Conservation (phyloP, 495 filamentous ascomycete species). For the Neurospora sp. region DNA sequence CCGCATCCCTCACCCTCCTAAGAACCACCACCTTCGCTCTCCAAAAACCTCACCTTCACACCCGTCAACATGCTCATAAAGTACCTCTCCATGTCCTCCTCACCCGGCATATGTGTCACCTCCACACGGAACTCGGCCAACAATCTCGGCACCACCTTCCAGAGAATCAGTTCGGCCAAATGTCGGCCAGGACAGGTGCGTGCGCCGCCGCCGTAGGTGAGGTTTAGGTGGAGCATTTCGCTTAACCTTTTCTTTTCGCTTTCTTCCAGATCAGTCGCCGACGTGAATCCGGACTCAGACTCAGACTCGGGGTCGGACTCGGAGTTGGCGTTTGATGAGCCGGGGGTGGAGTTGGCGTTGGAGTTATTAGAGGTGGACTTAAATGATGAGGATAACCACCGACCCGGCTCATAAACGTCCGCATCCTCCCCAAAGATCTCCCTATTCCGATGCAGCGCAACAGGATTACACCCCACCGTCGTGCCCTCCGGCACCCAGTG, state of each 20-base stretch:
- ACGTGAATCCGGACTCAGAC: not conserved
- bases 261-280: not conserved
- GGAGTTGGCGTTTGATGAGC: not conserved
- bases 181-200: conserved; percentile 61
- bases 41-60: conserved; percentile 18
- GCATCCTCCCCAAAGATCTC: conserved; percentile 46
- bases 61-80: conserved; percentile 34
- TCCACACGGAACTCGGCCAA: conserved; percentile 46
- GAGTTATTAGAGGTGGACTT: too few relatives aligned
- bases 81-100: conserved; percentile 18
- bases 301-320: not conserved
- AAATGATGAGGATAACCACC: conserved; percentile 35
- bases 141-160: conserved; percentile 54
- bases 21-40: not conserved
- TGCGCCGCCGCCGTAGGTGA: conserved; percentile 55
- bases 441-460: conserved; percentile 45
- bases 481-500: conserved; percentile 41
- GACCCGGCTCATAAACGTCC: conserved; percentile 41
- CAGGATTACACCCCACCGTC: conserved; percentile 50
- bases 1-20: not conserved
- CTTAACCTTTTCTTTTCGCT: conserved; percentile 32
- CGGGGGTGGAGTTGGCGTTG: not conserved
- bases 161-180: conserved; percentile 52
- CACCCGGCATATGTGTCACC: conserved; percentile 14
- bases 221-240: conserved; percentile 16